phyloP scores from a whole-genome alignment of 371 early-diverging fungal species.

The Umbelopsis sp. region DNA sequence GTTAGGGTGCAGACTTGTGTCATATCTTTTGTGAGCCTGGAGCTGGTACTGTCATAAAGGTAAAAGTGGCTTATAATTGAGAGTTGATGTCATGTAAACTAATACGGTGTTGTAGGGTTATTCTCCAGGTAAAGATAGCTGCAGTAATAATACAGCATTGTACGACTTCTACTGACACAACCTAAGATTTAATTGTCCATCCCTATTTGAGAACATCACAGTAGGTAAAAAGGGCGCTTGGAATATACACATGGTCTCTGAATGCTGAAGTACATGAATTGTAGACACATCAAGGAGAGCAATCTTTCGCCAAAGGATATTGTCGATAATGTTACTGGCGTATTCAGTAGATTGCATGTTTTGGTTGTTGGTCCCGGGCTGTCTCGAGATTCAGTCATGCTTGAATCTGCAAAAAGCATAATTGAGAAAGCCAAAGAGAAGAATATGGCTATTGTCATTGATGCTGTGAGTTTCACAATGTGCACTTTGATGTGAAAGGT shows the following conservation, averaged over 20 bases:
- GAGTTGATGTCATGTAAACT: background rate
- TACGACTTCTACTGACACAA: constrained; percentile 4
- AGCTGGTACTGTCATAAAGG: constrained; percentile 82
- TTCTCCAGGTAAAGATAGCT: constrained; percentile 48
- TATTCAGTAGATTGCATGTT: constrained; percentile 80
- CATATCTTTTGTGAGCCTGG: constrained; percentile 88
- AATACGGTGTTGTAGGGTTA: constrained; percentile 41
- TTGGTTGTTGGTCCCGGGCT: constrained; percentile 93
- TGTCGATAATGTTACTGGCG: constrained; percentile 42
- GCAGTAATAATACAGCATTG: background rate
- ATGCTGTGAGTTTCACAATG: constrained; percentile 71
- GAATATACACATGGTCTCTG: background rate
- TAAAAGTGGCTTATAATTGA: constrained; percentile 20
- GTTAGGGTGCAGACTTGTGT: constrained; percentile 89
- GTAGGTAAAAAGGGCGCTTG: constrained; percentile 24
- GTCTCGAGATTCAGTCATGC: constrained; percentile 75
- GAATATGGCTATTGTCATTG: constrained; percentile 82
- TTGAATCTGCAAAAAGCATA: constrained; percentile 59
- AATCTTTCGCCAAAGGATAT: constrained; percentile 37
- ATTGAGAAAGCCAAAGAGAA: constrained; percentile 64
- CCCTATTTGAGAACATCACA: constrained; percentile 57
- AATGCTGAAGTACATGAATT: constrained; percentile 10
- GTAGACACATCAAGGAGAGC: constrained; percentile 13
- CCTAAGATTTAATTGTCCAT: constrained; percentile 64
- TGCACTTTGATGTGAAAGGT: background rate